Percentiles rank a stretch among this genome's conserved stretches.
These are phyloP conservation scores for Turnera subulata DNA, from an alignment of 345 rosid genomes.

Conservation along the genomic window DNA sequence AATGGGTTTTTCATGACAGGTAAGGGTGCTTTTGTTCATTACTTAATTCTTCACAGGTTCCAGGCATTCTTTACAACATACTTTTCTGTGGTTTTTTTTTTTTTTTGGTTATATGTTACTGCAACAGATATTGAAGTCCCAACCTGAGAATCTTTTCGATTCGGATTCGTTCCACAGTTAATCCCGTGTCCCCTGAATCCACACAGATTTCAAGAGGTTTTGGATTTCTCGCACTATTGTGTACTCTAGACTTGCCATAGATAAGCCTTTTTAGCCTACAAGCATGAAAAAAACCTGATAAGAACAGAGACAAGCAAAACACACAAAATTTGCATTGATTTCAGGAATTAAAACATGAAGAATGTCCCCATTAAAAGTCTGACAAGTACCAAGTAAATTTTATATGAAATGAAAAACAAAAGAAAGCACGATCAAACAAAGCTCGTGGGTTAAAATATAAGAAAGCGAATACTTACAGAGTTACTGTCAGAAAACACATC, in stretches of 20 bases:
- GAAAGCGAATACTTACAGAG: conserved; percentile 39
- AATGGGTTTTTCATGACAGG: no score
- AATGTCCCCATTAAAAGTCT: no score
- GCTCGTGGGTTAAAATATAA: not conserved
- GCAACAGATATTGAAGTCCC: not conserved
- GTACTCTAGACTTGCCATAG: conserved; percentile 27
- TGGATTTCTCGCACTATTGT: conserved; percentile 9
- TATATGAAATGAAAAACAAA: no score
- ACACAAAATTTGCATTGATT: no score
- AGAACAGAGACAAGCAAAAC: not conserved
- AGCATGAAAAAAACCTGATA: conserved; percentile 10
- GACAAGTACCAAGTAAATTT: no score
- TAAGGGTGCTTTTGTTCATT: no score
- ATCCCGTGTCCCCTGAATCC: conserved; percentile 31
- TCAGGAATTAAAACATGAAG: no score
- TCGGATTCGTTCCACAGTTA: conserved; percentile 56
- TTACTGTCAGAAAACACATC: conserved; percentile 41
- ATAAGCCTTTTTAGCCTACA: conserved; percentile 40
- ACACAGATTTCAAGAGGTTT: conserved; percentile 33
- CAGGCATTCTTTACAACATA: no score
- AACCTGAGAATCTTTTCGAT: conserved; percentile 67
- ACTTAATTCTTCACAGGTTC: no score
- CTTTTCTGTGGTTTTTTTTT: no score
- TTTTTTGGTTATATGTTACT: no score
- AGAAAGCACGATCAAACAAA: no score